A percentile compares a stretch with the other conserved stretches of the same genome.
Conservation (phyloP, 2,329 filamentous ascomycete genomes). For the Plenodomus lindquistii region DNA sequence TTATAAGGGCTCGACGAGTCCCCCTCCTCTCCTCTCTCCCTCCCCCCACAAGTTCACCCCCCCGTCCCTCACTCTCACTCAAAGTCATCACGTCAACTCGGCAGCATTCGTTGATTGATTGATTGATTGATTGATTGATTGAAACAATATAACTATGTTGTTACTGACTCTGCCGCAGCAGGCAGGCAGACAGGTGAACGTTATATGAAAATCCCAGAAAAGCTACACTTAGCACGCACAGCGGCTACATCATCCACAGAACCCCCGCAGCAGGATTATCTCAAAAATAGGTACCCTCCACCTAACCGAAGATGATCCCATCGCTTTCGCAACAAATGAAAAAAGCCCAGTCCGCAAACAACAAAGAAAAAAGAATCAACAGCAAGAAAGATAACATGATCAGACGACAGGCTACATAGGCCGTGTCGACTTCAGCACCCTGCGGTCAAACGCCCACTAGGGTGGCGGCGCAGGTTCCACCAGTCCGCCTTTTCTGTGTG, state of each 20-base stretch:
- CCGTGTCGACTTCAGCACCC: background rate
- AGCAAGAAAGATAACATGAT: slow-evolving; percentile 16
- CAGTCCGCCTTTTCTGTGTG: slow-evolving; percentile 37
- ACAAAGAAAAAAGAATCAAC: slow-evolving; percentile 10
- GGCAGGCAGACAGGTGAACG: slow-evolving; percentile 10
- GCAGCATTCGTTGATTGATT: background rate
- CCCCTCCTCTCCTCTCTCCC: background rate
- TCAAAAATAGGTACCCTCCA: slow-evolving; percentile 18
- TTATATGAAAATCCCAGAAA: slow-evolving; percentile 32
- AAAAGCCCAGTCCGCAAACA: slow-evolving; percentile 8
- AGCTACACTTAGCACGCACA: slow-evolving; percentile 36
- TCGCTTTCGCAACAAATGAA: slow-evolving; percentile 18
- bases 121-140: background rate
- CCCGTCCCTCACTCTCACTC: background rate
- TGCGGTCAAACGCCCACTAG: slow-evolving; percentile 24
- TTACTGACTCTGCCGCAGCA: slow-evolving; percentile 32
- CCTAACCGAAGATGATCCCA: slow-evolving; percentile 16
- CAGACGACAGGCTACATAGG: slow-evolving; percentile 15
- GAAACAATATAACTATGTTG: slow-evolving; percentile 6
- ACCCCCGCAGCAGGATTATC: slow-evolving; percentile 26
- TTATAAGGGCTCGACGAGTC: background rate
- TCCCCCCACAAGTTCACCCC: background rate
- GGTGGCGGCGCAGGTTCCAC: slow-evolving; percentile 33
- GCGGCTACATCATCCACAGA: slow-evolving; percentile 29
- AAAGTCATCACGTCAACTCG: background rate